Evolutionary conservation across 345 rosid genomes (phyloP).

Genomic region (Hibiscus mutabilis): DNA sequence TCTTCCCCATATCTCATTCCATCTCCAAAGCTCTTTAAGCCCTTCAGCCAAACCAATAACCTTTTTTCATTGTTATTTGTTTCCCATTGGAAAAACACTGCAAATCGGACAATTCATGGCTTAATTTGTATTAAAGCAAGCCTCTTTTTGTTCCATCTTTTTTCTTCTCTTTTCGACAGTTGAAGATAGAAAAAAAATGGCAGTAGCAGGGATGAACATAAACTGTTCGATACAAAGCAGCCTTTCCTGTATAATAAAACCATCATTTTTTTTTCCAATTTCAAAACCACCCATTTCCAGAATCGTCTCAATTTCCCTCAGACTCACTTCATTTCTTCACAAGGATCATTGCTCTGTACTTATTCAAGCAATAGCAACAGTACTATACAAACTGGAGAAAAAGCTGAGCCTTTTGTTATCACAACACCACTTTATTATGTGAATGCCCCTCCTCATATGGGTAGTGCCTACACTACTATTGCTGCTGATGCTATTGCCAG

Average conservation of each 20-base stretch:
- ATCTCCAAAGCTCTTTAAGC: neutral
- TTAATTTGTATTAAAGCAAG: too few species aligned
- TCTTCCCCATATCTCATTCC: neutral
- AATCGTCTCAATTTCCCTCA: slow-evolving; percentile 33
- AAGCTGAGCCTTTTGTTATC: slow-evolving; percentile 53
- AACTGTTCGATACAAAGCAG: slow-evolving; percentile 51
- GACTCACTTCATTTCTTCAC: slow-evolving; percentile 26
- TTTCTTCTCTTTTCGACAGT: neutral
- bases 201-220: slow-evolving; percentile 58
- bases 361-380: slow-evolving; percentile 20
- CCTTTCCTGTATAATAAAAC: slow-evolving; percentile 36
- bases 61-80: neutral
- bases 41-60: neutral
- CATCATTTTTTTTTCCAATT: slow-evolving; percentile 30
- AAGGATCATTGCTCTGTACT: slow-evolving; percentile 39
- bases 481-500: slow-evolving; percentile 94
- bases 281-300: slow-evolving; percentile 32
- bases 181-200: slow-evolving; percentile 37
- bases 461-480: slow-evolving; percentile 95
- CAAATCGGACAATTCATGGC: too few species aligned
- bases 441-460: slow-evolving; percentile 99
- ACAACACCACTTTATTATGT: slow-evolving; percentile 96
- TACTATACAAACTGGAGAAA: slow-evolving; percentile 12
- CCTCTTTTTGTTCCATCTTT: too few species aligned
- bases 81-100: too few species aligned